Evolutionary conservation across 352 stramenopile species (phyloP).

Genomic region (Phytopythium litorale): DNA sequence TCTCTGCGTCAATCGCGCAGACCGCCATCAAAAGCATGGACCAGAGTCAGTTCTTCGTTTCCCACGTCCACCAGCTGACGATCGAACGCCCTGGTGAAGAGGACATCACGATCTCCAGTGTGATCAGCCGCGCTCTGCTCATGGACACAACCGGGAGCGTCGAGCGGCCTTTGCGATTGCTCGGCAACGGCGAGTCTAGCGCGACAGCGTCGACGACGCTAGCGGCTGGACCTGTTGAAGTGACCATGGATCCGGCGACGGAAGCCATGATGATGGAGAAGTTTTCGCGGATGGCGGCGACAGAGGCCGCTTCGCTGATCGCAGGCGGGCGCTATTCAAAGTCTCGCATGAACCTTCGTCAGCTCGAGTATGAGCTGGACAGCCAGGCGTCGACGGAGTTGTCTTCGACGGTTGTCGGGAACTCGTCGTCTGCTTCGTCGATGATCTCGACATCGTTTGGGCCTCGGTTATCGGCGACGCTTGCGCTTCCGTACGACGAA

Average conservation of each 20-base stretch:
- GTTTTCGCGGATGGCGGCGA: constrained; percentile 55
- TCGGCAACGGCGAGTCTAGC: constrained; percentile 43
- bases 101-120: constrained; percentile 74
- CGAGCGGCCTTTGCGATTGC: constrained; percentile 24
- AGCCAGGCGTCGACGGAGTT: constrained; percentile 19
- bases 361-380: constrained; percentile 33
- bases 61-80: constrained; percentile 61
- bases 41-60: constrained; percentile 55
- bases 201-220: not conserved
- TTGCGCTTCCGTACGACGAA: constrained; percentile 21
- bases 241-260: constrained; percentile 35
- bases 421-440: constrained; percentile 20
- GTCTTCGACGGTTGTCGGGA: constrained; percentile 15
- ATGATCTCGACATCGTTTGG: constrained; percentile 14
- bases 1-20: constrained; percentile 62
- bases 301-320: constrained; percentile 40
- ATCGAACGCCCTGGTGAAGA: constrained; percentile 64
- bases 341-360: constrained; percentile 28
- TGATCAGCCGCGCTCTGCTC: constrained; percentile 59
- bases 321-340: constrained; percentile 20
- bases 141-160: constrained; percentile 35
- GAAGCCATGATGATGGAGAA: constrained; percentile 61
- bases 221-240: constrained; percentile 3
- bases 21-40: constrained; percentile 64
- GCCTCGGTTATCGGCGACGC: constrained; percentile 7